Base-by-base conservation (phyloP, 306 rosid species). In the Acacia melanoxylon region DNA sequence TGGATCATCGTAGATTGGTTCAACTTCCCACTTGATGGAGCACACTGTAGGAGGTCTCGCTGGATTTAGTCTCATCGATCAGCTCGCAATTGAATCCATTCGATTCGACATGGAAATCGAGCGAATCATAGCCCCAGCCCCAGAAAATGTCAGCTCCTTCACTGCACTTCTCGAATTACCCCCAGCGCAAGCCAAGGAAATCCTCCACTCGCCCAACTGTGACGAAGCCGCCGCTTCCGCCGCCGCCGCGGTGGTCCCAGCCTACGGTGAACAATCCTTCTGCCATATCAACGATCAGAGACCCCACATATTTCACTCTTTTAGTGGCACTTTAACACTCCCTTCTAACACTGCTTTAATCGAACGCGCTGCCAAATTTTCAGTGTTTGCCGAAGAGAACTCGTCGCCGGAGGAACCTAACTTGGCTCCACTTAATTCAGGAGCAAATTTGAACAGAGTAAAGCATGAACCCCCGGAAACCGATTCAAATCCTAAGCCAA, bases 111-210 rank as follows among this genome's bases (percentile, higher is more conserved):
- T 92, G 27, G 97, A 95, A 89, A 87, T 95, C 77, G 94, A 86
- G 49, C 87, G 92, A n/a, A 87, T 95, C 85, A 92, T 95, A 74
- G 76, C 91, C 62, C 89, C 88, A 49, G 77, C 90, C 37, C 81
- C 93, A 77, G 97, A 92, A 72, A 90, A 84, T 74, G 87, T 86
- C 10, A 88, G 87, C 87, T 90, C 98, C 84, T 95, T 95, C 90
- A 95, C 94, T 19, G 99, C 97, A 78, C 96, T 95, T 68, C 92
- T 95, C 45, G 98, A 91, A 61, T 95, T 95, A 11, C 98, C 98
- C 37, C 88, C 98, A 17, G 83, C 93, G n/a, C 90, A 93, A 72
- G 98, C 89, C 62, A 83, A 93, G 82, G 93, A 95, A 87, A 95
- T 95, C 63, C 97, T 95, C 82, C 92, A 93, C 88, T 86, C 88